Evolutionary conservation across 2,329 filamentous ascomycete genomes (phyloP), one percentile per base, ranked within the genome.

Genomic region (Aspergillus transmontanensis): DNA sequence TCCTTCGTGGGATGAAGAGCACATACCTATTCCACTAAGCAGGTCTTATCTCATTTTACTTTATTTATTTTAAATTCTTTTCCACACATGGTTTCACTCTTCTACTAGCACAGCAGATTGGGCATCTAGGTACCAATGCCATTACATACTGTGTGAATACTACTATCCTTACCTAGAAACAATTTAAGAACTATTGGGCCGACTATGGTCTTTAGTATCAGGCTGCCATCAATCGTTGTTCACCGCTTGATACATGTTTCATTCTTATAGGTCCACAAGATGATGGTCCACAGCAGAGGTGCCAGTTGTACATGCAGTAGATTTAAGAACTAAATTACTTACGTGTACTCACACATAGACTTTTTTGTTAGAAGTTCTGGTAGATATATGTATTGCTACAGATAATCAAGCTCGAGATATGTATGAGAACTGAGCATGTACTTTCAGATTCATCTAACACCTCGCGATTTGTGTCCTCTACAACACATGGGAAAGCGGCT

Each of bases 201-300:
- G 5, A 32, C 23, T 14, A 14, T 30, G 16, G 34, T 54, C 30
- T 53, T 34, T 43, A 34, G 32, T 12, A 36, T 46, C 32, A 55
- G 43, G 36, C 39, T 41, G 26, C 51, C 23, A 11, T 55, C 12
- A 9, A 39, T 55, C 32, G 16, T 36, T 6, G 21, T 56, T 55
- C 56, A 60, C 59, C 57, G 28, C 32, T 51, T 60, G 63, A 53
- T 64, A 67, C 63, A 62, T 68, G 66, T 61, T 60, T 60, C 39
- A 51, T 55, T 67, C 60, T 67, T 34, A 68, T 63, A 68, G 66
- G 66, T 56, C 60, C 51, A 19, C 19, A 16, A 39, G n/a, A 51
- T 23, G 9, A 39, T 53, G 51, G 39, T 59, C 61, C 43, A 59
- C 39, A n/a, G 57, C 53, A 57, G 41, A 34, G 23, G 19, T 59